Conservation (phyloP, 1,139 yeast species). For the Protomyces pachydermus region DNA sequence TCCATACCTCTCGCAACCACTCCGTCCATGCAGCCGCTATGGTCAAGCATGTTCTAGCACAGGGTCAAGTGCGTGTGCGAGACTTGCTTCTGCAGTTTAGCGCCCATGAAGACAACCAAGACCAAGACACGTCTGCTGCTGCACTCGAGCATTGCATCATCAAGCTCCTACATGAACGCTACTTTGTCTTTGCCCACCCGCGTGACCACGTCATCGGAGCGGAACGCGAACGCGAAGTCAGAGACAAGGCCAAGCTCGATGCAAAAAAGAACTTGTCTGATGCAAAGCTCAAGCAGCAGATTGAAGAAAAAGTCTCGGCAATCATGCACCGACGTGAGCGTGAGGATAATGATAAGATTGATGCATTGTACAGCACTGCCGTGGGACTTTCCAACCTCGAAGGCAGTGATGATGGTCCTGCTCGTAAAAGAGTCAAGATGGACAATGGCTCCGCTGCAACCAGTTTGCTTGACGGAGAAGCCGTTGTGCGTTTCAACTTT, state of each 20-base stretch:
- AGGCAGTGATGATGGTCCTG: background rate
- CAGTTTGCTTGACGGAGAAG: conserved; percentile 34
- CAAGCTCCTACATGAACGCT: background rate
- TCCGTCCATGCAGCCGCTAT: conserved; percentile 52
- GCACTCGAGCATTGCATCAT: conserved; percentile 1
- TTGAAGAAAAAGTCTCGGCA: background rate
- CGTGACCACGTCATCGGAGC: background rate
- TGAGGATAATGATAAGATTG: conserved; percentile 2
- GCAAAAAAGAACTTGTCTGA: background rate
- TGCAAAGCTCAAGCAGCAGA: background rate
- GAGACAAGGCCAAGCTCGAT: background rate
- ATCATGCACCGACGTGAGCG: background rate
- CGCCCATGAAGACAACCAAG: background rate
- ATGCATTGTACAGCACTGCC: conserved; percentile 13
- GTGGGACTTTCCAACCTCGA: background rate
- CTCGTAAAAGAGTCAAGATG: conserved; percentile 2
- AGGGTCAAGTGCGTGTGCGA: conserved; percentile 46
- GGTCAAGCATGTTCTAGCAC: conserved; percentile 61
- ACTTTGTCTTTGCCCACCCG: background rate
- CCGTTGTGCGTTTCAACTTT: conserved; percentile 60
- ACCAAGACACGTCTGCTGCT: background rate
- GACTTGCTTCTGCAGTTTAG: background rate
- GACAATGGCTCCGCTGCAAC: conserved; percentile 18
- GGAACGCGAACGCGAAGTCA: background rate
- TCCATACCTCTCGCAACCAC: conserved; percentile 12